These are phyloP conservation scores for Populus tomentosa DNA, from an alignment of 441 rosid species.

Conservation along the genomic window DNA sequence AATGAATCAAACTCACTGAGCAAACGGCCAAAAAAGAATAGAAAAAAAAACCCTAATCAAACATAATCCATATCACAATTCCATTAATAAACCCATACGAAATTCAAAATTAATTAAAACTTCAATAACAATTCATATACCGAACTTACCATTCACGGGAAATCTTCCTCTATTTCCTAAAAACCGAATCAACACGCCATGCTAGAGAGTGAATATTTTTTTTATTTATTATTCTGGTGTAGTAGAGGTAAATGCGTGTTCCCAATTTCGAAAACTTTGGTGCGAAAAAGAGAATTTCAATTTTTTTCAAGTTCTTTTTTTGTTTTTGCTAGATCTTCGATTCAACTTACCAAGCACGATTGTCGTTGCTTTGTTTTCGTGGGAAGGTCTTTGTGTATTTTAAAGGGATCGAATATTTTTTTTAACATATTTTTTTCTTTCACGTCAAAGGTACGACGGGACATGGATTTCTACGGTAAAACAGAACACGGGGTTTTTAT, in stretches of 20 bases:
- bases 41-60: neutral
- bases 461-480: too few species aligned
- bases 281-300: neutral
- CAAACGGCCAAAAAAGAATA: neutral
- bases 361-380: neutral
- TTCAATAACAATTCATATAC: neutral
- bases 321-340: too few species aligned
- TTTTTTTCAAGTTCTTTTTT: neutral
- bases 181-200: neutral
- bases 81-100: neutral
- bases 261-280: neutral
- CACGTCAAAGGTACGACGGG: too few species aligned
- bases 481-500: too few species aligned
- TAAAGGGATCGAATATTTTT: too few species aligned
- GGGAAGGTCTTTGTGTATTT: neutral
- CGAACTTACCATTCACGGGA: neutral
- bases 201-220: neutral
- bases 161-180: neutral
- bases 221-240: too few species aligned
- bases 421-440: too few species aligned
- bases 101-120: too few species aligned
- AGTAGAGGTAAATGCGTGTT: too few species aligned
- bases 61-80: neutral
- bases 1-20: neutral
- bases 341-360: too few species aligned